Percentiles rank a stretch among this genome's conserved stretches.
Evolutionary conservation across 148 eudicot species (phyloP).

Genomic region (Vaccinium corymbosum): DNA sequence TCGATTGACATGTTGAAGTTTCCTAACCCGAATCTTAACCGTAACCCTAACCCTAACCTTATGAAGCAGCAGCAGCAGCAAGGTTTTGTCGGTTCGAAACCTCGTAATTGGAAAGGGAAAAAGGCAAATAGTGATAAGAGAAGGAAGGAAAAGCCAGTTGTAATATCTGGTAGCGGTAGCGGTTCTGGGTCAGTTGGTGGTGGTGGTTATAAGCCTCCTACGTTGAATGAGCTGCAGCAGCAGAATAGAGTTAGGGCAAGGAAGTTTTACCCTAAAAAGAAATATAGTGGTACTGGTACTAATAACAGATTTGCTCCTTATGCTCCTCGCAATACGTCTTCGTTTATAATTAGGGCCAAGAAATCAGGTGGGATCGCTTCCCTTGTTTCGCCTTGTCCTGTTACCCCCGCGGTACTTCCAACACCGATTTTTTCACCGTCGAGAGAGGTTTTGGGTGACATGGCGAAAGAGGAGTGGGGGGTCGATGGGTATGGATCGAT

Average conservation of each 20-base stretch:
- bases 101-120: conserved; percentile 68
- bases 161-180: conserved; percentile 21
- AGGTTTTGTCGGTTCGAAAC: conserved; percentile 18
- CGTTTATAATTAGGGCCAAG: conserved; percentile 34
- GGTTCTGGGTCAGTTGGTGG: conserved; percentile 21
- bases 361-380: conserved; percentile 29
- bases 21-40: conserved; percentile 25
- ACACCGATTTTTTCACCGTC: conserved; percentile 29
- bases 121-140: conserved; percentile 45
- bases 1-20: conserved; percentile 41
- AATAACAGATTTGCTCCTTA: conserved; percentile 24
- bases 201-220: conserved; percentile 12
- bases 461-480: conserved; percentile 38
- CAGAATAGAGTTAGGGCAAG: conserved; percentile 17
- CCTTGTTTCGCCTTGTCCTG: conserved; percentile 33
- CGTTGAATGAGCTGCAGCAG: conserved; percentile 12
- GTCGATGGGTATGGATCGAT: conserved; percentile 35
- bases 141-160: conserved; percentile 27
- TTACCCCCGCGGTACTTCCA: conserved; percentile 31
- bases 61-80: conserved; percentile 19
- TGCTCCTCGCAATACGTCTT: conserved; percentile 33
- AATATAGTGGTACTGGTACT: conserved; percentile 3
- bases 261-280: conserved; percentile 23
- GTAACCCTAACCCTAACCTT: background rate
- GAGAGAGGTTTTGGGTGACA: conserved; percentile 29